Evolutionary conservation across 2,329 filamentous ascomycete species (phyloP).

Genomic region (Hortaea sp.): DNA sequence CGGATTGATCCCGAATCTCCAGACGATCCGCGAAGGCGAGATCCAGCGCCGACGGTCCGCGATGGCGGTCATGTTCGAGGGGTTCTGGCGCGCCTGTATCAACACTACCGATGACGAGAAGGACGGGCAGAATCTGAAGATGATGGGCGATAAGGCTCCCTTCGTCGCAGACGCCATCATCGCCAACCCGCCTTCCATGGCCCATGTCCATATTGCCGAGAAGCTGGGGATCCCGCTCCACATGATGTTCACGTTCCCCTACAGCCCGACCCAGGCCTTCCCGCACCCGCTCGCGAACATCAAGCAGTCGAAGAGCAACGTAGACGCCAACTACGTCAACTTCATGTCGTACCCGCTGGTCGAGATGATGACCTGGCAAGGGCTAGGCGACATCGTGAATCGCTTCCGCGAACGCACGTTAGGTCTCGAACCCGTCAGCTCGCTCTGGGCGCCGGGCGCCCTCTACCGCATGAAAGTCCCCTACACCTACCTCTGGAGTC

Average conservation of each 20-base stretch:
- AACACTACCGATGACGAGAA: slow-evolving; percentile 61
- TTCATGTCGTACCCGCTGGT: slow-evolving; percentile 73
- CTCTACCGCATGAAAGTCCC: slow-evolving; percentile 65
- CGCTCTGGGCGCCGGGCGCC: slow-evolving; percentile 65
- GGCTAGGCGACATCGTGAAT: slow-evolving; percentile 67
- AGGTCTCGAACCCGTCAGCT: slow-evolving; percentile 62
- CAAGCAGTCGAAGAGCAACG: slow-evolving; percentile 50
- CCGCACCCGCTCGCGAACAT: slow-evolving; percentile 71
- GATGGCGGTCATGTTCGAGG: slow-evolving; percentile 76
- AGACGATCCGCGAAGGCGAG: slow-evolving; percentile 63
- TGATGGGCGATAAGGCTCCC: slow-evolving; percentile 52
- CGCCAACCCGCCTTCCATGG: slow-evolving; percentile 70
- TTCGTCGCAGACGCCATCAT: slow-evolving; percentile 74
- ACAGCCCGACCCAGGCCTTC: slow-evolving; percentile 64
- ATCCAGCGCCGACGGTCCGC: slow-evolving; percentile 55
- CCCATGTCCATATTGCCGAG: slow-evolving; percentile 71
- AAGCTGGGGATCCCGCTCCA: slow-evolving; percentile 67
- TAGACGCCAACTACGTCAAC: slow-evolving; percentile 64
- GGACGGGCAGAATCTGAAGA: slow-evolving; percentile 50
- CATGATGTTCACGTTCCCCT: slow-evolving; percentile 50
- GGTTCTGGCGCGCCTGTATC: slow-evolving; percentile 71
- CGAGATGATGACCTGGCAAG: slow-evolving; percentile 59
- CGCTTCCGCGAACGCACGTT: slow-evolving; percentile 60
- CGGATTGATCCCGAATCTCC: slow-evolving; percentile 63
- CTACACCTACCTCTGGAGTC: slow-evolving; percentile 54